Conservation (phyloP, 2,329 filamentous ascomycete species). For the Monosporascus sp. region DNA sequence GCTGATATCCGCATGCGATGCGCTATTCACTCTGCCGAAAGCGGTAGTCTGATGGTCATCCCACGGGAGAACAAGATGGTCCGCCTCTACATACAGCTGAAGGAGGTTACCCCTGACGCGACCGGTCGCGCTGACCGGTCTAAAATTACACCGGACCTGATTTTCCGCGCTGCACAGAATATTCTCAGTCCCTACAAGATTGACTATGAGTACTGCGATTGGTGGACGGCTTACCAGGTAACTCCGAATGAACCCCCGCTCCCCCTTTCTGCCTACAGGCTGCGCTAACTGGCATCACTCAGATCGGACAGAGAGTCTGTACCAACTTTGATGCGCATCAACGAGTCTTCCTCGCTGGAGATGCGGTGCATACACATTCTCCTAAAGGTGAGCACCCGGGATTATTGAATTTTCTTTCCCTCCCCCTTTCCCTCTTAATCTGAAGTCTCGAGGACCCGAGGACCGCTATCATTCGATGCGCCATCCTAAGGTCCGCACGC, state of each 20-base stretch:
- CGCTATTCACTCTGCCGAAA: constrained; percentile 45
- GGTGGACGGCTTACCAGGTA: constrained; percentile 64
- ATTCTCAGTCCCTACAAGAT: constrained; percentile 60
- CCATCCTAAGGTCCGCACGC: no score
- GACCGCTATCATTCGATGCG: no score
- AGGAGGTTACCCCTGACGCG: constrained; percentile 33
- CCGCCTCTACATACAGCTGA: constrained; percentile 54
- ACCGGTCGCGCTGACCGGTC: constrained; percentile 45
- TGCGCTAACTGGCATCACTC: constrained; percentile 34
- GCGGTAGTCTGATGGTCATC: constrained; percentile 53
- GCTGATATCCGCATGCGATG: constrained; percentile 49
- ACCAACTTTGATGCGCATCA: neutral
- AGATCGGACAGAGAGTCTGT: constrained; percentile 47
- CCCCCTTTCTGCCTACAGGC: neutral
- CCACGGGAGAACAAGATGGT: constrained; percentile 56
- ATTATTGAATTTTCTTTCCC: no score
- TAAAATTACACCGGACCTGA: constrained; percentile 35
- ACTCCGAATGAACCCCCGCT: neutral
- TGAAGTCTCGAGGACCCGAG: no score
- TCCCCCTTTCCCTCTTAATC: no score
- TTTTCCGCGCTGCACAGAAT: constrained; percentile 52
- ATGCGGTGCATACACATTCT: constrained; percentile 68
- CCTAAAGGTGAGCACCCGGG: constrained; percentile 42
- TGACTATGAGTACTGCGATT: constrained; percentile 56
- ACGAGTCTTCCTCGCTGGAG: constrained; percentile 41